phyloP scores from a whole-genome alignment of 1,139 yeast genomes.

The Debaryomyces nepalensis region DNA sequence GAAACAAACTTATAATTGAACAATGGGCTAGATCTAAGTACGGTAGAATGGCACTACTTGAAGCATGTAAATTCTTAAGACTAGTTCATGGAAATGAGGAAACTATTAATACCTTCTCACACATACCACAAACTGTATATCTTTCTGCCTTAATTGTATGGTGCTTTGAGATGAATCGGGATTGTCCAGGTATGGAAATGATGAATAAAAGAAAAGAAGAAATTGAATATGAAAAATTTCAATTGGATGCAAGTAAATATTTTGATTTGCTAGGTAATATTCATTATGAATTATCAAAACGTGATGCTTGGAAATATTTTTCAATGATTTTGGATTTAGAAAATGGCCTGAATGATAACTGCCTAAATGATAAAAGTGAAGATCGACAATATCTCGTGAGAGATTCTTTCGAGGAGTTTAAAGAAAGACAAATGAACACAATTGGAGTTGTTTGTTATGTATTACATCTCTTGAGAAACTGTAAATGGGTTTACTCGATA shows the following conservation, averaged over 20 bases:
- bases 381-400: background rate
- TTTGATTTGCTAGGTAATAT: conserved; percentile 14
- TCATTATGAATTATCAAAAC: conserved; percentile 12
- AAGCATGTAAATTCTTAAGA: conserved; percentile 25
- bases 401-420: conserved; percentile 10
- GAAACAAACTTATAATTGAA: conserved; percentile 16
- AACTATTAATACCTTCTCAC: conserved; percentile 23
- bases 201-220: background rate
- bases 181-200: background rate
- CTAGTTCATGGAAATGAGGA: conserved; percentile 23
- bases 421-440: conserved; percentile 14
- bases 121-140: conserved; percentile 24
- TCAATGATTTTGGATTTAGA: conserved; percentile 13
- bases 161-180: conserved; percentile 19
- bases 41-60: conserved; percentile 25
- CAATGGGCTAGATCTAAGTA: conserved; percentile 26
- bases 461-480: conserved; percentile 15
- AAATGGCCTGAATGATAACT: background rate
- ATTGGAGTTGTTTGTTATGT: conserved; percentile 15
- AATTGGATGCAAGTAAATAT: conserved; percentile 14
- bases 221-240: conserved; percentile 4
- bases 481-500: conserved; percentile 15
- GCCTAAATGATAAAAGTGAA: conserved; percentile 7
- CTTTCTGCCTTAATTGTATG: conserved; percentile 24
- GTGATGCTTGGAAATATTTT: conserved; percentile 13